These are phyloP conservation scores for Gaillardinia entomophila DNA, from an alignment of 805 yeast species.

Conservation along the genomic window DNA sequence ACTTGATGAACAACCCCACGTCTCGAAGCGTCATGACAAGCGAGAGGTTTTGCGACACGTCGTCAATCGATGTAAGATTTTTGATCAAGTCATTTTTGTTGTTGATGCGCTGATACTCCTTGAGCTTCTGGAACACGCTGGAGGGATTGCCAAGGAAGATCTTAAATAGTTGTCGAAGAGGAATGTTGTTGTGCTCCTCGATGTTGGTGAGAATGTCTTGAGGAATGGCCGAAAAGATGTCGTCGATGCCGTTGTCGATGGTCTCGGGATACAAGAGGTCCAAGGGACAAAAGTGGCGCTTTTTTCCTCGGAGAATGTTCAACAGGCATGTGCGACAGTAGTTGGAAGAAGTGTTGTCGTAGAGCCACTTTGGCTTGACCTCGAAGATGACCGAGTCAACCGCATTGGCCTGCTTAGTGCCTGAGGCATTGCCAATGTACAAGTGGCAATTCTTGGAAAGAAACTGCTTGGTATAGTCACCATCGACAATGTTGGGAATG, in stretches of 20 bases:
- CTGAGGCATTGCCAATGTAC: slow-evolving; percentile 7
- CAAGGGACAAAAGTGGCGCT: slow-evolving; percentile 43
- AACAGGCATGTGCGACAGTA: slow-evolving; percentile 58
- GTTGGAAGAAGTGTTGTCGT: slow-evolving; percentile 35
- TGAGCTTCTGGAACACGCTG: slow-evolving; percentile 28
- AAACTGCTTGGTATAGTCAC: slow-evolving; percentile 18
- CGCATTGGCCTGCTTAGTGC: neutral
- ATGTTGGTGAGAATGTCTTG: slow-evolving; percentile 11
- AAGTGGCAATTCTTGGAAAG: slow-evolving; percentile 34
- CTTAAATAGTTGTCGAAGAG: slow-evolving; percentile 25
- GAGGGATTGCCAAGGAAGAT: slow-evolving; percentile 25
- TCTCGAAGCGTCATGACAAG: slow-evolving; percentile 52
- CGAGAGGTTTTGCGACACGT: slow-evolving; percentile 37
- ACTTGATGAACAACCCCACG: slow-evolving; percentile 45
- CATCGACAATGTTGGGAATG: slow-evolving; percentile 36
- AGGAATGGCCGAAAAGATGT: slow-evolving; percentile 19
- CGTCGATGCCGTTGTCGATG: slow-evolving; percentile 28
- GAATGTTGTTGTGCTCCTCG: slow-evolving; percentile 20
- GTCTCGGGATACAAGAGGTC: slow-evolving; percentile 31
- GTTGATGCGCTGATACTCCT: slow-evolving; percentile 27
- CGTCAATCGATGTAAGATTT: slow-evolving; percentile 24
- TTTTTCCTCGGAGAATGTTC: slow-evolving; percentile 24
- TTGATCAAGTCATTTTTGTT: slow-evolving; percentile 25
- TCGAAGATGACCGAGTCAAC: slow-evolving; percentile 29
- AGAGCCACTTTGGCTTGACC: slow-evolving; percentile 60